Percentiles rank a stretch among this genome's conserved stretches.
These are phyloP conservation scores for Fabrea salina DNA, from an alignment of 169 alveolate genomes.

Conservation along the genomic window DNA sequence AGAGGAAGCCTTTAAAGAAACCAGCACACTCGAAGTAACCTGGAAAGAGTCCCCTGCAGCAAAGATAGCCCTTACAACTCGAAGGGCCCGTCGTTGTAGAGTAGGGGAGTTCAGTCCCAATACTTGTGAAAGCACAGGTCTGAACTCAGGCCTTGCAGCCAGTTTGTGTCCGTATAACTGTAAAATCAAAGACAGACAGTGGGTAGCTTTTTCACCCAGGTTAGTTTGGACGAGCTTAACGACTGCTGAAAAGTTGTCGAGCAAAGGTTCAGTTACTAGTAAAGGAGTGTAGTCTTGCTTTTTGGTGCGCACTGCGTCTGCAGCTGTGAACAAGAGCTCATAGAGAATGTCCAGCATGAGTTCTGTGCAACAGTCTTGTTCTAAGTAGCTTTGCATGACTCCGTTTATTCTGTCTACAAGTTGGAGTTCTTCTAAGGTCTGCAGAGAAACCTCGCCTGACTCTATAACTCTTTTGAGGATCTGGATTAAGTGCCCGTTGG, in stretches of 20 bases:
- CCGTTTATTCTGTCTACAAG: constrained; percentile 40
- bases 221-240: background rate
- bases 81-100: too few species aligned
- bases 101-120: too few species aligned
- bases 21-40: too few species aligned
- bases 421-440: constrained; percentile 25
- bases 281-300: constrained; percentile 25
- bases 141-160: too few species aligned
- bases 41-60: too few species aligned
- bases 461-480: constrained; percentile 52
- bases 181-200: constrained; percentile 42
- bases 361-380: constrained; percentile 63
- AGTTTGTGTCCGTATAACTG: constrained; percentile 45
- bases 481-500: constrained; percentile 50
- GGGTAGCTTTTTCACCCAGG: constrained; percentile 43
- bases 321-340: constrained; percentile 37
- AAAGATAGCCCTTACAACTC: too few species aligned
- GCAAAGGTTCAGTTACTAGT: constrained; percentile 32
- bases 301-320: constrained; percentile 38
- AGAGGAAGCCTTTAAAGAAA: too few species aligned
- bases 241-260: constrained; percentile 42
- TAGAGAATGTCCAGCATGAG: constrained; percentile 49
- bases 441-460: constrained; percentile 35
- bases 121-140: too few species aligned
- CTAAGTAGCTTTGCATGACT: constrained; percentile 39